These are phyloP conservation scores for Geopyxis carbonaria DNA, from an alignment of 495 filamentous ascomycete species.

Conservation along the genomic window DNA sequence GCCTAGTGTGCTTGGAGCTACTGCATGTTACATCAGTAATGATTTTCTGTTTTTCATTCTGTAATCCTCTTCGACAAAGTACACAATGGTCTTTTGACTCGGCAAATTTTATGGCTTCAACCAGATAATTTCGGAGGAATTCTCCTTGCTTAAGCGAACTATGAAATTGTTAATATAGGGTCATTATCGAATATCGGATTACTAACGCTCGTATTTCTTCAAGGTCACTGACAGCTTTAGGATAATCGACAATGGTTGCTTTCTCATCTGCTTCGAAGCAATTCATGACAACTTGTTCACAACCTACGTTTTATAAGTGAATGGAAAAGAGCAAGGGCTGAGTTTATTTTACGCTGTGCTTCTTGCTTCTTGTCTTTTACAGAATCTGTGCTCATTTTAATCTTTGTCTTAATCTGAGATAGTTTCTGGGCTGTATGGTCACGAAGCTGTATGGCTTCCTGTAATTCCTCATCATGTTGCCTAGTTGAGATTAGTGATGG, in stretches of 20 bases:
- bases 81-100: constrained; percentile 13
- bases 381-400: constrained; percentile 44
- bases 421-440: constrained; percentile 55
- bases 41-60: constrained; percentile 11
- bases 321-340: background rate
- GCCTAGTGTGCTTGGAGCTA: background rate
- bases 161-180: background rate
- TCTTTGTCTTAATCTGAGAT: constrained; percentile 58
- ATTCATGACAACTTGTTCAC: background rate
- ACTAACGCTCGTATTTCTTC: constrained; percentile 26
- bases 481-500: constrained; percentile 9
- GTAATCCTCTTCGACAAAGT: constrained; percentile 18
- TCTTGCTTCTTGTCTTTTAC: constrained; percentile 48
- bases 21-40: background rate
- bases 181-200: background rate
- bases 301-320: background rate
- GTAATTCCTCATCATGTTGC: constrained; percentile 26
- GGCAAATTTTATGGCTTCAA: background rate
- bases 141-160: constrained; percentile 5
- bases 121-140: constrained; percentile 5
- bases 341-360: constrained; percentile 28
- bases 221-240: constrained; percentile 14
- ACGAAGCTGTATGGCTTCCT: constrained; percentile 47
- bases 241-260: constrained; percentile 18
- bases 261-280: constrained; percentile 16